Evolutionary conservation across 2,329 filamentous ascomycete species (phyloP).

Genomic region (Botrytis medusae): DNA sequence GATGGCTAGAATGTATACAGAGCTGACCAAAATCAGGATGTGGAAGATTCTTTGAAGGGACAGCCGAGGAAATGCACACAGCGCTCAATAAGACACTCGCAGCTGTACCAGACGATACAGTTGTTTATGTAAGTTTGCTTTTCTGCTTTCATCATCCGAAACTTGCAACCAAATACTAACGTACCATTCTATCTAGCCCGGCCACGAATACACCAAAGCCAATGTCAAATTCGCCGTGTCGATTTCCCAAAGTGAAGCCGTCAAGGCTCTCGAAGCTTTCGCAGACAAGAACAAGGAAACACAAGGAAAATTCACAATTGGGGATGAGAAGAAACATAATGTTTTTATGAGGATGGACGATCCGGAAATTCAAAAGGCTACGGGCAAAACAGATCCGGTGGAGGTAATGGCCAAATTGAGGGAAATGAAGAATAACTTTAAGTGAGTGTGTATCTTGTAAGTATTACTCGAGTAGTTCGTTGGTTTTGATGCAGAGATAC

Average conservation of each 20-base stretch:
- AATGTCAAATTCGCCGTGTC: constrained; percentile 87
- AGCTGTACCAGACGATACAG: constrained; percentile 81
- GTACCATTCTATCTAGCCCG: constrained; percentile 57
- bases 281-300: constrained; percentile 81
- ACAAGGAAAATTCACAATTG: constrained; percentile 94
- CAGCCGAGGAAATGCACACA: constrained; percentile 84
- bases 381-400: constrained; percentile 75
- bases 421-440: constrained; percentile 77
- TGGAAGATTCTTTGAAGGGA: constrained; percentile 94
- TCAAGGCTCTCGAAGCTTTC: constrained; percentile 75
- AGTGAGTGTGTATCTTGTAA: constrained; percentile 32
- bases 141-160: background rate
- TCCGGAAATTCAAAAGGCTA: constrained; percentile 78
- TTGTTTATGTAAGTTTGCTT: constrained; percentile 69
- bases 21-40: constrained; percentile 60
- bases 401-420: constrained; percentile 83
- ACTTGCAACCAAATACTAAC: constrained; percentile 25
- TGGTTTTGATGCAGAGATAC: background rate
- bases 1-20: background rate
- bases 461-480: background rate
- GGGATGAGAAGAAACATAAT: constrained; percentile 96
- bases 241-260: constrained; percentile 70
- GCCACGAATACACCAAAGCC: constrained; percentile 96
- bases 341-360: constrained; percentile 95
- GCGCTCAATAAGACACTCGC: constrained; percentile 85